Evolutionary conservation across 1,284 basidiomycete species (phyloP).

Genomic region (Austroboletus novae-zelandiae): DNA sequence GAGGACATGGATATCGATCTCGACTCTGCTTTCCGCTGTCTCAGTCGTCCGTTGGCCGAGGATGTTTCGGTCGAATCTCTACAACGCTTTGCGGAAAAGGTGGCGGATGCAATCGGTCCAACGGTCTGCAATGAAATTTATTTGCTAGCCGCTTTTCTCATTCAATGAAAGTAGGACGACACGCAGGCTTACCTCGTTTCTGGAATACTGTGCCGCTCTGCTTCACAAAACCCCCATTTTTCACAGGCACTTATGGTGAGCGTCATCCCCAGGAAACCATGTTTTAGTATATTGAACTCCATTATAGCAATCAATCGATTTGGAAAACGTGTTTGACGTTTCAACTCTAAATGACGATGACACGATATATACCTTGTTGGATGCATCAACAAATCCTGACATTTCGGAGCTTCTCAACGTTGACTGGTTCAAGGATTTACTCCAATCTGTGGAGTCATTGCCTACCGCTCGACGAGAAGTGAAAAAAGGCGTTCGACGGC

Average conservation of each 20-base stretch:
- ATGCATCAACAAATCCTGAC: constrained; percentile 62
- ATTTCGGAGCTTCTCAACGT: constrained; percentile 47
- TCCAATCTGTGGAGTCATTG: constrained; percentile 42
- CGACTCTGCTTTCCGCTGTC: constrained; percentile 48
- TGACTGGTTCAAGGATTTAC: constrained; percentile 36
- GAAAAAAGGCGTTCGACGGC: constrained; percentile 42
- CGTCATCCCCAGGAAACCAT: constrained; percentile 5
- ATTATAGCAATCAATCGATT: constrained; percentile 52
- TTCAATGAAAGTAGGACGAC: constrained; percentile 40
- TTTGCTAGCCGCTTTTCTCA: neutral
- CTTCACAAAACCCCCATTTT: constrained; percentile 57
- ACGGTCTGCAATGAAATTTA: constrained; percentile 41
- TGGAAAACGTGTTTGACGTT: constrained; percentile 52
- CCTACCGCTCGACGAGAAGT: constrained; percentile 40
- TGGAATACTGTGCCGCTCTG: constrained; percentile 56
- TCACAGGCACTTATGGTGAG: constrained; percentile 44
- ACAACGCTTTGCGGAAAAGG: constrained; percentile 49
- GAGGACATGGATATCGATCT: constrained; percentile 51
- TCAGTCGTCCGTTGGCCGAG: constrained; percentile 57
- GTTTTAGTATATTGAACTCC: constrained; percentile 5
- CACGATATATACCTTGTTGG: constrained; percentile 52
- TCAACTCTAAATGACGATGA: constrained; percentile 49
- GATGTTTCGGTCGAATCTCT: constrained; percentile 46
- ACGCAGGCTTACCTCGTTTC: constrained; percentile 58
- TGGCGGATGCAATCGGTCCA: constrained; percentile 49